A percentile compares a stretch with the other conserved stretches of the same genome.
These are phyloP conservation scores for Microdochium trichocladiopsis DNA, from an alignment of 2,329 filamentous ascomycete species.

Conservation along the genomic window DNA sequence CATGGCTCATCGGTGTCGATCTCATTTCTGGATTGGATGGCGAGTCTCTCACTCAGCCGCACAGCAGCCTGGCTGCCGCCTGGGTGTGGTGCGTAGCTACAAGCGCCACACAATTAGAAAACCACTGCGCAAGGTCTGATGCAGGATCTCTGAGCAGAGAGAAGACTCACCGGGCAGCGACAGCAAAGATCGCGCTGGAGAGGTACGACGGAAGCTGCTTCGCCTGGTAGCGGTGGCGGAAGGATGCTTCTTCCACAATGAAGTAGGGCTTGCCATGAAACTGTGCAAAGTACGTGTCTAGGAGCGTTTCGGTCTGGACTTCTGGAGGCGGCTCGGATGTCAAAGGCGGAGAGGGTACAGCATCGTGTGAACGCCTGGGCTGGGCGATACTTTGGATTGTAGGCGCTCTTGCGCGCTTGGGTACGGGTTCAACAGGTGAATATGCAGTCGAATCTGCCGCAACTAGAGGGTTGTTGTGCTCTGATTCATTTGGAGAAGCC, in stretches of 20 bases:
- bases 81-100: constrained; percentile 62
- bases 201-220: constrained; percentile 56
- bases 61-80: constrained; percentile 62
- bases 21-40: constrained; percentile 58
- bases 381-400: constrained; percentile 20
- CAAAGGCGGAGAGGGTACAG: constrained; percentile 33
- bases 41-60: constrained; percentile 65
- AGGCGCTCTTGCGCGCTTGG: constrained; percentile 32
- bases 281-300: constrained; percentile 74
- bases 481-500: constrained; percentile 15
- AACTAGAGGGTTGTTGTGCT: constrained; percentile 8
- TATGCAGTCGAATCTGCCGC: constrained; percentile 13
- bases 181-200: constrained; percentile 50
- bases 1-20: constrained; percentile 77
- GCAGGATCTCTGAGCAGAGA: background rate
- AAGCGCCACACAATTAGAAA: background rate
- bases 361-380: constrained; percentile 20
- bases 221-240: constrained; percentile 63
- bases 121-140: background rate
- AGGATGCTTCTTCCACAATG: constrained; percentile 70
- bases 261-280: constrained; percentile 79
- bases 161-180: constrained; percentile 49
- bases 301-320: constrained; percentile 52
- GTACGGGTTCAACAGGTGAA: constrained; percentile 24
- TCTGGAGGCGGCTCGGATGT: constrained; percentile 36